phyloP scores from a whole-genome alignment of 164 flowering plant genomes.

The Saururus chinensis region DNA sequence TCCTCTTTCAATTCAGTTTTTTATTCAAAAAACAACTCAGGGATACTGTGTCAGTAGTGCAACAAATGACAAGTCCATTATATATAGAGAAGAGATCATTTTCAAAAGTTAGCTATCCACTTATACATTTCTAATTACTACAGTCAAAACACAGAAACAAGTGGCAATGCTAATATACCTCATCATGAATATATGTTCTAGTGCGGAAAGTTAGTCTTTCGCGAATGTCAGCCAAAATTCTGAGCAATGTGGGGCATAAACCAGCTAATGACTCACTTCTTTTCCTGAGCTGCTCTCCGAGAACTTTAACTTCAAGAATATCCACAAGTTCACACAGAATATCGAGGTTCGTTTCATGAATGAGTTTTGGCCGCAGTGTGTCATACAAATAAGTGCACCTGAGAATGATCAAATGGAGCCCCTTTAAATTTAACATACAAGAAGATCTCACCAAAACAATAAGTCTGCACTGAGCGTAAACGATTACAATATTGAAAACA shows the following conservation, averaged over 20 bases:
- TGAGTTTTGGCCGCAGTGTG: slow-evolving; percentile 83
- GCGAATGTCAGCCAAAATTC: slow-evolving; percentile 91
- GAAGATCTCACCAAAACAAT: background rate
- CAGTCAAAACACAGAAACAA: background rate
- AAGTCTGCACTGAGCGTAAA: background rate
- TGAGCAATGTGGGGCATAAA: slow-evolving; percentile 65
- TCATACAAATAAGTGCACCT: slow-evolving; percentile 93
- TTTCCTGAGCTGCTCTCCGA: slow-evolving; percentile 76
- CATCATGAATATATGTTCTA: slow-evolving; percentile 88
- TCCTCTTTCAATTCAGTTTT: no score
- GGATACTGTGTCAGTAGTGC: no score
- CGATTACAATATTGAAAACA: background rate
- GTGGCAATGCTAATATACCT: slow-evolving; percentile 30
- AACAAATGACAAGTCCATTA: no score
- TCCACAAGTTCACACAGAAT: slow-evolving; percentile 92
- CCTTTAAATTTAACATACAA: background rate
- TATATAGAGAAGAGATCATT: no score
- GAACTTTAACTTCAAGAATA: slow-evolving; percentile 89
- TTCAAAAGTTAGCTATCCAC: no score
- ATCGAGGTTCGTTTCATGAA: slow-evolving; percentile 91
- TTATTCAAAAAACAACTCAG: no score
- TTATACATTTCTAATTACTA: background rate
- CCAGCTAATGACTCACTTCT: slow-evolving; percentile 80
- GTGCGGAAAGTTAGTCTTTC: slow-evolving; percentile 95
- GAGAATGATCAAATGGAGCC: slow-evolving; percentile 12